Percentiles rank a stretch among this genome's conserved stretches.
phyloP scores from a whole-genome alignment of 2,329 filamentous ascomycete species.

The Nannizzia gypsea region DNA sequence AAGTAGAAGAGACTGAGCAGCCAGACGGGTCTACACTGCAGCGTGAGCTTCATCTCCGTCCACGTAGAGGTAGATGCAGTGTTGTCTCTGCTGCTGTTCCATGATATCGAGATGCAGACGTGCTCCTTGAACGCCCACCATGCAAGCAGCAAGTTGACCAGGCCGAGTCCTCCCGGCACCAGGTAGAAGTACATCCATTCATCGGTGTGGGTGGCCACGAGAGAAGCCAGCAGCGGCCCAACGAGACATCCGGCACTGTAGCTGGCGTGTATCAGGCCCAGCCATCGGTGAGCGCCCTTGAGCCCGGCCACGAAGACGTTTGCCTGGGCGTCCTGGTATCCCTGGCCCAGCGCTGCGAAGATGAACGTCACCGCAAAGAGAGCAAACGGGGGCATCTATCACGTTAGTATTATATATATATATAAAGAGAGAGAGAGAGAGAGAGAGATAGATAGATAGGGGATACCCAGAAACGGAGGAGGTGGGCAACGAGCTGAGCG shows the following conservation, averaged over 20 bases:
- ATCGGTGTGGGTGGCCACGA: slow-evolving; percentile 35
- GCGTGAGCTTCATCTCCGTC: slow-evolving; percentile 19
- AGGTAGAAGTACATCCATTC: slow-evolving; percentile 48
- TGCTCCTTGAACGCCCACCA: slow-evolving; percentile 40
- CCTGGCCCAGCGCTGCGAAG: slow-evolving; percentile 48
- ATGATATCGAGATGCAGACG: background rate
- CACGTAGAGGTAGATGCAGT: background rate
- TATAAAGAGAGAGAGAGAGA: background rate
- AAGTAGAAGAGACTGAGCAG: slow-evolving; percentile 61
- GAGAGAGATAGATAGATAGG: background rate
- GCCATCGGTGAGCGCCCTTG: slow-evolving; percentile 46
- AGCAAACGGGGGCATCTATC: slow-evolving; percentile 38
- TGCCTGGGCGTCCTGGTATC: slow-evolving; percentile 51
- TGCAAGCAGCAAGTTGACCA: slow-evolving; percentile 41
- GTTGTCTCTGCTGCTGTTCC: background rate
- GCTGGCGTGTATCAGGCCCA: slow-evolving; percentile 54
- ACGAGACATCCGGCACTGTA: slow-evolving; percentile 47
- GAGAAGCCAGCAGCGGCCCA: slow-evolving; percentile 44
- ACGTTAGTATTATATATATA: background rate
- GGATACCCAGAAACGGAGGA: slow-evolving; percentile 43
- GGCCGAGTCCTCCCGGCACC: slow-evolving; percentile 43
- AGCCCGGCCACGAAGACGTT: slow-evolving; percentile 49
- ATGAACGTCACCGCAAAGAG: slow-evolving; percentile 49
- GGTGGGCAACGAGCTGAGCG: slow-evolving; percentile 44
- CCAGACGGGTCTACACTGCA: slow-evolving; percentile 48